Conservation (phyloP, 2,329 filamentous ascomycete genomes). For the Fusarium verticillioides region DNA sequence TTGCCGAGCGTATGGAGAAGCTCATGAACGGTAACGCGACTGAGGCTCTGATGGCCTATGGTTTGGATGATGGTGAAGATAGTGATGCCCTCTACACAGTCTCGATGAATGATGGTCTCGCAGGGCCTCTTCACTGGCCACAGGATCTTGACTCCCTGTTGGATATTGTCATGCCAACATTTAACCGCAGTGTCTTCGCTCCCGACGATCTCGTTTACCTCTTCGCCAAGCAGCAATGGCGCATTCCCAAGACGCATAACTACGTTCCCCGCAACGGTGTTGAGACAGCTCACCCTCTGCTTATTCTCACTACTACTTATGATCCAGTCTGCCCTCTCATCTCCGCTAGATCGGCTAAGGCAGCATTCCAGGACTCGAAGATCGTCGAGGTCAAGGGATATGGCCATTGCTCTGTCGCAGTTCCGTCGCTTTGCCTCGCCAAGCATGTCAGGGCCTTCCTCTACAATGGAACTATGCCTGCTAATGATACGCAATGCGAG, state of each 20-base stretch:
- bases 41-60: conserved; percentile 51
- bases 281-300: conserved; percentile 45
- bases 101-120: conserved; percentile 43
- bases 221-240: conserved; percentile 48
- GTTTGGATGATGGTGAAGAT: conserved; percentile 20
- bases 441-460: conserved; percentile 52
- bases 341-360: conserved; percentile 51
- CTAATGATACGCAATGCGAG: conserved; percentile 50
- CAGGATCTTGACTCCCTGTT: conserved; percentile 48
- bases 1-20: conserved; percentile 50
- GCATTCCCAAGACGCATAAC: conserved; percentile 44
- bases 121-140: conserved; percentile 46
- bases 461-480: conserved; percentile 52
- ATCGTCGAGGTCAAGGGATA: conserved; percentile 56
- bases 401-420: conserved; percentile 55
- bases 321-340: conserved; percentile 63
- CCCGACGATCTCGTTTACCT: conserved; percentile 46
- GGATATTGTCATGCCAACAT: conserved; percentile 48
- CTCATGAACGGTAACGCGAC: conserved; percentile 56
- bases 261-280: conserved; percentile 48
- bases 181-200: conserved; percentile 49
- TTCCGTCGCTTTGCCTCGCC: conserved; percentile 51
- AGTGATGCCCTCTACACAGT: conserved; percentile 45
- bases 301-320: conserved; percentile 48
- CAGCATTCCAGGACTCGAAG: conserved; percentile 51